phyloP scores from a whole-genome alignment of 371 early-diverging fungal genomes.

The Coemansia sp. region DNA sequence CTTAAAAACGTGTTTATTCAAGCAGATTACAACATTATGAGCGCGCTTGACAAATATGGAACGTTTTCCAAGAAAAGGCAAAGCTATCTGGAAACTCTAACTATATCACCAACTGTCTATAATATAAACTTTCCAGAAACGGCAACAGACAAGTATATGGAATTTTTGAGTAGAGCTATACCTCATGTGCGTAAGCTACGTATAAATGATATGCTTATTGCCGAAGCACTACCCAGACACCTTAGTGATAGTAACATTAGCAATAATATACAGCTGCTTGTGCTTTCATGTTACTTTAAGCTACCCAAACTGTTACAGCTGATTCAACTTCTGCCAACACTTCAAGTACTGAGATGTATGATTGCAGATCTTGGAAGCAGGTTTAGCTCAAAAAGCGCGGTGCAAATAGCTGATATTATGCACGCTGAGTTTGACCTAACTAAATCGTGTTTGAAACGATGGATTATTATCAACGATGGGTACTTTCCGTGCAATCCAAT shows the following conservation, averaged over 20 bases:
- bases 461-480: background rate
- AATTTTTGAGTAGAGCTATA: background rate
- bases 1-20: background rate
- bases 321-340: background rate
- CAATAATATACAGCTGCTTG: background rate
- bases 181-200: background rate
- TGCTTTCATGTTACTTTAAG: background rate
- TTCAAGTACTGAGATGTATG: background rate
- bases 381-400: background rate
- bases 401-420: background rate
- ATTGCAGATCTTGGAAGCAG: background rate
- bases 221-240: background rate
- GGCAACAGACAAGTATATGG: background rate
- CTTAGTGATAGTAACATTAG: background rate
- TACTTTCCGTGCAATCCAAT: background rate
- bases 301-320: slow-evolving; percentile 2
- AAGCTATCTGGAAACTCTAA: background rate
- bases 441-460: background rate
- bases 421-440: background rate
- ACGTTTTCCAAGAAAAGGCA: background rate
- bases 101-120: background rate
- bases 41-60: background rate
- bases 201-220: background rate
- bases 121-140: background rate
- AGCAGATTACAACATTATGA: background rate